phyloP scores from a whole-genome alignment of 108 stramenopile species.

The Stephanodiscus triporus region DNA sequence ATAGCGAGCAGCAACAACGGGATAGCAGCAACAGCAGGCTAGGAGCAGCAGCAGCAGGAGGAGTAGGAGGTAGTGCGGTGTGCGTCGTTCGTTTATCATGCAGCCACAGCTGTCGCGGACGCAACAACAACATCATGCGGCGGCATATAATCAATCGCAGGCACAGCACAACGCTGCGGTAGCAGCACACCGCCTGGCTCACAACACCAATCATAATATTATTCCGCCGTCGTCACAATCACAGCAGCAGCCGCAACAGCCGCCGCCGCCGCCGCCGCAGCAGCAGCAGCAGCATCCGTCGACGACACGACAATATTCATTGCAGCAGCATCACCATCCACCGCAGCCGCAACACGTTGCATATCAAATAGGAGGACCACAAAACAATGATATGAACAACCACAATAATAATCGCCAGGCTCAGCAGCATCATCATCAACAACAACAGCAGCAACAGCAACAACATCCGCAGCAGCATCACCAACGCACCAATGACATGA shows the following conservation, averaged over 20 bases:
- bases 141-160: no score
- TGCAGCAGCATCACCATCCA: conserved; percentile 17
- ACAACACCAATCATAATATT: no score
- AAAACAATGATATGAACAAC: not conserved
- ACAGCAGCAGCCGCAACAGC: conserved; percentile 11
- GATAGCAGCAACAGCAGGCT: no score
- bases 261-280: conserved; percentile 23
- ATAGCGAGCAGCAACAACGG: no score
- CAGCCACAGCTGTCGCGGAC: no score
- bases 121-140: no score
- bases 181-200: not conserved
- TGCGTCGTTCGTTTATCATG: no score
- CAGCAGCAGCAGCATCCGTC: conserved; percentile 14
- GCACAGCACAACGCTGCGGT: not conserved
- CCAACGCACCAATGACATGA: conserved; percentile 10
- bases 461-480: conserved; percentile 22
- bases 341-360: conserved; percentile 9
- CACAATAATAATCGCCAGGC: not conserved
- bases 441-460: conserved; percentile 13
- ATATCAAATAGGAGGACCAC: not conserved
- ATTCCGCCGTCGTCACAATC: not conserved
- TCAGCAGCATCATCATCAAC: conserved; percentile 15
- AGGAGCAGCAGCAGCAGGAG: no score
- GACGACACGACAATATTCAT: not conserved
- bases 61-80: no score